These are phyloP conservation scores for Aspergillus pseudotamarii DNA, from an alignment of 2,329 filamentous ascomycete species.

Conservation along the genomic window DNA sequence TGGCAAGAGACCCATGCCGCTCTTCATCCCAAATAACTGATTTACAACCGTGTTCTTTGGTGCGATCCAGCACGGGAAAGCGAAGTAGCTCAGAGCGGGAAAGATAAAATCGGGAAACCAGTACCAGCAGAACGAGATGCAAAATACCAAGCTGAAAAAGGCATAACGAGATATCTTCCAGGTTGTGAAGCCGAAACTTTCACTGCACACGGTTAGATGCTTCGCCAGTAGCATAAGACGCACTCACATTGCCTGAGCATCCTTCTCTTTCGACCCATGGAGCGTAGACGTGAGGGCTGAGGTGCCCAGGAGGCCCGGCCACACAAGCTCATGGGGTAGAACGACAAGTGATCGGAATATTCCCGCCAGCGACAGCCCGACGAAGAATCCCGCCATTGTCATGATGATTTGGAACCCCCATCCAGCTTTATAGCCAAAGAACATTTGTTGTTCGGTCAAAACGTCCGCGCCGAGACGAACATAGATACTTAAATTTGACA, in stretches of 20 bases:
- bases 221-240: constrained; percentile 17
- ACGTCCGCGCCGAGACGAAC: constrained; percentile 31
- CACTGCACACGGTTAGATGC: not conserved
- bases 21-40: constrained; percentile 32
- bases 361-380: constrained; percentile 62
- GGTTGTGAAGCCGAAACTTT: constrained; percentile 35
- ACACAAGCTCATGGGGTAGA: constrained; percentile 61
- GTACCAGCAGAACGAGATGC: constrained; percentile 31
- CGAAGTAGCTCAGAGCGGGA: constrained; percentile 33
- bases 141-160: constrained; percentile 25
- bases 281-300: constrained; percentile 70
- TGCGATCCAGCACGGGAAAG: constrained; percentile 33
- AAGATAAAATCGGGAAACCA: constrained; percentile 35
- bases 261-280: constrained; percentile 59
- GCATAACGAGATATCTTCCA: constrained; percentile 40
- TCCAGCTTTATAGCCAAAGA: constrained; percentile 29
- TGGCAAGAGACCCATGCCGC: constrained; percentile 33
- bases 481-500: constrained; percentile 34
- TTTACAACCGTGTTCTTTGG: constrained; percentile 31
- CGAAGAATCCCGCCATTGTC: constrained; percentile 67
- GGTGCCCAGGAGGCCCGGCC: constrained; percentile 55
- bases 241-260: constrained; percentile 42
- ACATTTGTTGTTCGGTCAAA: constrained; percentile 31
- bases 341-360: constrained; percentile 63
- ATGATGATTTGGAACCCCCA: constrained; percentile 44